Percentiles rank a stretch among this genome's conserved stretches.
Evolutionary conservation across 2,329 filamentous ascomycete species (phyloP).

Genomic region (Phaeosphaeria sp.): DNA sequence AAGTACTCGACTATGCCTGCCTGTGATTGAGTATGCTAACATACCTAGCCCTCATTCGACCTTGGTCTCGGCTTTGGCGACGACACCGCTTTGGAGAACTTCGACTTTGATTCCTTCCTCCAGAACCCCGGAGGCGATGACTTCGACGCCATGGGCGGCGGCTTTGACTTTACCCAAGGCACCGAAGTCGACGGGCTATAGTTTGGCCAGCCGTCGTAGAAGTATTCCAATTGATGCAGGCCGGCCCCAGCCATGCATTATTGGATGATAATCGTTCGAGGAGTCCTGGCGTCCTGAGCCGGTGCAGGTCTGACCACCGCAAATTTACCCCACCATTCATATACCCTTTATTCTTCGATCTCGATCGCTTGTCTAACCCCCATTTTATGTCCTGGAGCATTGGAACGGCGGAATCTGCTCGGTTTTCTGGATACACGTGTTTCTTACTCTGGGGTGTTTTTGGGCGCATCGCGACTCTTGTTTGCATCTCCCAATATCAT

Average conservation of each 20-base stretch:
- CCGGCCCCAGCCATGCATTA: neutral
- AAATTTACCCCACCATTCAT: constrained; percentile 29
- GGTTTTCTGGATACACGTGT: neutral
- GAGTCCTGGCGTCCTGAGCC: neutral
- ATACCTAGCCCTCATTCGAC: constrained; percentile 43
- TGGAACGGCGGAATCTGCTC: neutral
- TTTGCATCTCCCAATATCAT: neutral
- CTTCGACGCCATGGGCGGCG: constrained; percentile 41
- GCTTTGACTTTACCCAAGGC: constrained; percentile 45
- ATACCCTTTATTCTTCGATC: constrained; percentile 31
- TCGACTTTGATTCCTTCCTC: constrained; percentile 72
- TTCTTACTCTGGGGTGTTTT: neutral
- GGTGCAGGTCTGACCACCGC: neutral
- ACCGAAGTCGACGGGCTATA: constrained; percentile 31
- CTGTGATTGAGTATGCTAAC: constrained; percentile 29
- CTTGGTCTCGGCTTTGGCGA: constrained; percentile 55
- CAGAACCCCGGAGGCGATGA: constrained; percentile 60
- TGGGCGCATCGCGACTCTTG: neutral
- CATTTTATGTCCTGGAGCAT: constrained; percentile 24
- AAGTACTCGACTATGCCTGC: constrained; percentile 14
- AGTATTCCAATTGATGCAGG: constrained; percentile 1
- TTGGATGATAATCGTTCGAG: constrained; percentile 5
- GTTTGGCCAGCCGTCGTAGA: constrained; percentile 2
- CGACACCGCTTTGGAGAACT: constrained; percentile 67
- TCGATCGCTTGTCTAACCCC: constrained; percentile 15